phyloP scores from a whole-genome alignment of 108 stramenopile genomes.

The Asterionellopsis glacialis region DNA sequence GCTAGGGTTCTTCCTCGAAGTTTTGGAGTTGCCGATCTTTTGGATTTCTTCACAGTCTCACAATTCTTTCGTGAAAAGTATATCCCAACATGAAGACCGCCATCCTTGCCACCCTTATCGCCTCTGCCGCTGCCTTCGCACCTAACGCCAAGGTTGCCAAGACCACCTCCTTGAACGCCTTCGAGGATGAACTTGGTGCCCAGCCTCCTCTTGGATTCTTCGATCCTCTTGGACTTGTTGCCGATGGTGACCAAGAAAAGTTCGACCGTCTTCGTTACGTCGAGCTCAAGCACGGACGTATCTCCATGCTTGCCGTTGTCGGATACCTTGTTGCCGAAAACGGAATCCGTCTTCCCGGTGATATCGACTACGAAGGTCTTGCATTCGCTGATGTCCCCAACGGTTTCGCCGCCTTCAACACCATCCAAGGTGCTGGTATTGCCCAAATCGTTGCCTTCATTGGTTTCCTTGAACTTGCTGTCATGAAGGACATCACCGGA shows the following conservation, averaged over 20 bases:
- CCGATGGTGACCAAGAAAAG: conserved; percentile 38
- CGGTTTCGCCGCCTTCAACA: conserved; percentile 45
- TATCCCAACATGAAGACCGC: conserved; percentile 13
- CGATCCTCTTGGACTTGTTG: conserved; percentile 53
- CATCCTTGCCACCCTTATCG: conserved; percentile 20
- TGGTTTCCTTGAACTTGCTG: conserved; percentile 43
- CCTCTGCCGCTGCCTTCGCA: conserved; percentile 13
- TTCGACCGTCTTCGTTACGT: conserved; percentile 77
- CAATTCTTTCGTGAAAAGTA: too few species aligned
- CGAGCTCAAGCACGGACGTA: conserved; percentile 91
- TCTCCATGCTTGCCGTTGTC: conserved; percentile 52
- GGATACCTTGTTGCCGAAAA: conserved; percentile 45
- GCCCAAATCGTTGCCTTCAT: conserved; percentile 63
- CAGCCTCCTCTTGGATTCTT: conserved; percentile 66
- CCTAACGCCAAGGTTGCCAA: conserved; percentile 2
- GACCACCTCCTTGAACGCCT: conserved; percentile 19
- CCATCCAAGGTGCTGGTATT: conserved; percentile 49
- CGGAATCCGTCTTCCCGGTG: conserved; percentile 59
- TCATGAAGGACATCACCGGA: conserved; percentile 32
- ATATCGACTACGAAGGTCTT: conserved; percentile 33
- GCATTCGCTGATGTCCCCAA: conserved; percentile 51
- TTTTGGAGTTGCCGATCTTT: too few species aligned
- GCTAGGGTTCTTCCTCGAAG: too few species aligned
- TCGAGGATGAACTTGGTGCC: conserved; percentile 76
- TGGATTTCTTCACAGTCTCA: too few species aligned